Conservation (phyloP, 2,329 filamentous ascomycete genomes). For the Fusarium mundagurra region DNA sequence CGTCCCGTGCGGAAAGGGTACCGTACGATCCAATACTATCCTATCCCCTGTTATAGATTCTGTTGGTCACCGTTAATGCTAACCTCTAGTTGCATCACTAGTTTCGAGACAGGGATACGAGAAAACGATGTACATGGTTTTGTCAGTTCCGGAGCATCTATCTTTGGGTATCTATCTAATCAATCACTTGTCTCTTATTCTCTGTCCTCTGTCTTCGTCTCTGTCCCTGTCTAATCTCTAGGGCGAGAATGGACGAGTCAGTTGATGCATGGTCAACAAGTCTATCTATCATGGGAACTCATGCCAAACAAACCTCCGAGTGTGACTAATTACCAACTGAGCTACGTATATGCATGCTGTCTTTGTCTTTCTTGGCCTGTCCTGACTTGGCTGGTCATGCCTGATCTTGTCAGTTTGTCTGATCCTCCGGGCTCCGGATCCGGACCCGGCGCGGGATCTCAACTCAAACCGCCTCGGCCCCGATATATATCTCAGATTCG, state of each 20-base stretch:
- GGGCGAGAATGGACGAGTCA: neutral
- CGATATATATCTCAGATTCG: neutral
- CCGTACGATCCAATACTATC: neutral
- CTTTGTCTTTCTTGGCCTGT: neutral
- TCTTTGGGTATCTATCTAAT: constrained; percentile 13
- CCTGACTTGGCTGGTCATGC: neutral
- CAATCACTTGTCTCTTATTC: constrained; percentile 5
- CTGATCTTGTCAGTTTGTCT: neutral
- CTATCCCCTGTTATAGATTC: neutral
- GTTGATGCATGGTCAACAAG: neutral
- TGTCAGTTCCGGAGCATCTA: neutral
- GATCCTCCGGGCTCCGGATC: constrained; percentile 8
- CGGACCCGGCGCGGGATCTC: constrained; percentile 5
- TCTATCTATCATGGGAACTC: neutral
- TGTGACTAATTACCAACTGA: neutral
- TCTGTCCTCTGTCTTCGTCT: neutral
- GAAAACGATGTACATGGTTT: neutral
- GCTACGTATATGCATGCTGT: neutral
- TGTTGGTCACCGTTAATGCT: constrained; percentile 4
- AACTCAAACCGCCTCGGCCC: constrained; percentile 4
- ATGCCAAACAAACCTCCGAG: neutral
- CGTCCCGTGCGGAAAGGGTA: neutral
- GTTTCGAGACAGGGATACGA: constrained; percentile 7
- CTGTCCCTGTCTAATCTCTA: neutral
- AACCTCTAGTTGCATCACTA: constrained; percentile 6